Percentiles rank a stretch among this genome's conserved stretches.
Evolutionary conservation across 2,329 filamentous ascomycete genomes (phyloP).

Genomic region (Eurotiales sp.): DNA sequence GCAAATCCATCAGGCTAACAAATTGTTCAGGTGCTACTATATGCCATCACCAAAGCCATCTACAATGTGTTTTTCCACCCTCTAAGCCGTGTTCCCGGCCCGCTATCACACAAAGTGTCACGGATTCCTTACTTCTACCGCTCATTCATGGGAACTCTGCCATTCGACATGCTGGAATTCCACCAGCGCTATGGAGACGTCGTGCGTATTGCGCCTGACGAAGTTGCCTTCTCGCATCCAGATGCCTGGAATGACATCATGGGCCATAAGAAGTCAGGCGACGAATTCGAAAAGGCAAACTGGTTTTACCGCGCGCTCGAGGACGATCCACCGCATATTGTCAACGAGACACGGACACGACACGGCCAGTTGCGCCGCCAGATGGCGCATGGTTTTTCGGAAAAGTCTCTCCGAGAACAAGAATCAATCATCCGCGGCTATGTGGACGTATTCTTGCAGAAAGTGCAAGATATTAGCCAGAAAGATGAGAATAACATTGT

Average conservation of each 20-base stretch:
- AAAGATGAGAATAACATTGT: conserved; percentile 15
- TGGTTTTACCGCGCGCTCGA: conserved; percentile 18
- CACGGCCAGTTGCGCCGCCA: conserved; percentile 25
- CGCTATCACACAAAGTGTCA: conserved; percentile 15
- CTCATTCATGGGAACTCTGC: conserved; percentile 18
- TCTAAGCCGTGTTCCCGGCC: conserved; percentile 22
- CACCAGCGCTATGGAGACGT: conserved; percentile 27
- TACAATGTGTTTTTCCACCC: conserved; percentile 26
- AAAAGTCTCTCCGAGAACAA: conserved; percentile 25
- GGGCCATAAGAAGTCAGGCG: conserved; percentile 18
- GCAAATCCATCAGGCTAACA: neutral
- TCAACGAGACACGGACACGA: conserved; percentile 12
- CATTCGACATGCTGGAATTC: conserved; percentile 20
- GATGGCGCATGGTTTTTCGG: conserved; percentile 30
- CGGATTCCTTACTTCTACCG: conserved; percentile 17
- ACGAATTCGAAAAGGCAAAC: conserved; percentile 16
- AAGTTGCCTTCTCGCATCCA: conserved; percentile 22
- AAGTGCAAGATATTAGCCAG: conserved; percentile 15
- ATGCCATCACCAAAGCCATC: conserved; percentile 8
- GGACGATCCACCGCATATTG: conserved; percentile 15
- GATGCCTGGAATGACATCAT: conserved; percentile 29
- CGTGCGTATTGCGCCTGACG: conserved; percentile 27
- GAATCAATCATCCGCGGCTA: conserved; percentile 19
- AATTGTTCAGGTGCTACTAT: neutral
- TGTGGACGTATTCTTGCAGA: conserved; percentile 23